Base-by-base conservation (phyloP, 2,329 filamentous ascomycete species). In the Epichloe gansuensis region DNA sequence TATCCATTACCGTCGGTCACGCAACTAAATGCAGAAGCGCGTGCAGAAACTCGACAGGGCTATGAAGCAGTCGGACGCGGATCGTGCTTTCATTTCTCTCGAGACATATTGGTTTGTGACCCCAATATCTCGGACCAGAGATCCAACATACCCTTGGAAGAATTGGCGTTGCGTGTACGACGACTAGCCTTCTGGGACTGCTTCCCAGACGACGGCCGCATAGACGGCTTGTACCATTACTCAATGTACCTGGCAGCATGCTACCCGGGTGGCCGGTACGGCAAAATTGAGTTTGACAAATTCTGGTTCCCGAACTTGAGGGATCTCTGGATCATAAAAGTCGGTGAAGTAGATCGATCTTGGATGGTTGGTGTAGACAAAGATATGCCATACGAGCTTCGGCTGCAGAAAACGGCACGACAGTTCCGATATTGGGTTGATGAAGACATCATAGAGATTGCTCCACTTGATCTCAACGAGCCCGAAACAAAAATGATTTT, bases 161-260 rank as follows among this genome's bases (percentile, higher is more conserved):
- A 61, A 13, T 56, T 70, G 35, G 66, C 65, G 1, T 62, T 63
- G 17, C 60, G 60, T 27, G 61, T 68, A 51, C 62, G 64, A 53
- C 62, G 64, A 41, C 56, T 69, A 35, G 67, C 64, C 11, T 69
- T 68, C 46, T 70, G 67, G 67, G 67, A 70, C 55, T 70, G 67
- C 54, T 66, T 67, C 51, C 67, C 66, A 1, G 67, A 70, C 52
- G 68, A 70, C 43, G 64, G 62, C 4, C 61, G 61, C 40, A 63
- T 69, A 23, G 65, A 67, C 43, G 59, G 61, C 3, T 64, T 63
- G 8, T 58, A 60, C 23, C 63, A 60, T 40, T 69, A 68, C 55
- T 64, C 65, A 15, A 58, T 62, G n/a, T 69, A 68, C 50, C 58
- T 70, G 17, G 61, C 64, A 3, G 58, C 59, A 21, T 64, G 61